Evolutionary conservation across 305 asterid genomes (phyloP), one percentile per base, ranked within the genome.

Genomic region (Fraxinus greggii): DNA sequence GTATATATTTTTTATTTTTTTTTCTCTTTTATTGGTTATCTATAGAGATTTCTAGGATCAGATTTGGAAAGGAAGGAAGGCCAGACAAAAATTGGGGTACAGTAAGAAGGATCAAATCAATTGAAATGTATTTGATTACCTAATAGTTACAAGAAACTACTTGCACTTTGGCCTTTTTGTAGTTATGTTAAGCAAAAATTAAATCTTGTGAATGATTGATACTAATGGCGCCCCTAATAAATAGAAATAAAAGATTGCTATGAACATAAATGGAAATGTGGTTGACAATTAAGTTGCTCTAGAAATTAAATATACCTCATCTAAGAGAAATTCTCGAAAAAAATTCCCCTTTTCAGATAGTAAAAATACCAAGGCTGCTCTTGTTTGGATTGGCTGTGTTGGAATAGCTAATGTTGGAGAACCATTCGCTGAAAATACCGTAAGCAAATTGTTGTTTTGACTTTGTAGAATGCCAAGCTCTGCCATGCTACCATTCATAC

Each of bases 271-370:
- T 24, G 59, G 15, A 54, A 79, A 38, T 59, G 74, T 78, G 31
- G 78, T 45, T 59, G 10, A 77, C 59, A 31, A 74, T 32, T 56
- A 79, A 17, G 54, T 23, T 54, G 21, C 54, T 35, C 42, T 21
- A 42, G 72, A 70, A 73, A 63, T 7, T 54, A 78, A 29, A 45
- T 33, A 45, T 94, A 96, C 99, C 99, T 96, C 98, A 74, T 94
- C 98, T 85, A 96, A 88, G 80, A 96, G 92, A 88, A 96, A 96
- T 82, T 96, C 98, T 67, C 97, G 91, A 81, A 96, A 96, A 86
- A 96, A 96, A 65, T 93, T 93, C 83, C 99, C 99, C 88, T 96
- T 91, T 36, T 94, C 98, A 40, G 98, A 96, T 24, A 96, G 91
- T 86, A 96, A 79, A 85, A 96, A 96, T 31, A 89, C 96, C 85